phyloP scores from a whole-genome alignment of 129 eudicot species.

The Centella asiatica region DNA sequence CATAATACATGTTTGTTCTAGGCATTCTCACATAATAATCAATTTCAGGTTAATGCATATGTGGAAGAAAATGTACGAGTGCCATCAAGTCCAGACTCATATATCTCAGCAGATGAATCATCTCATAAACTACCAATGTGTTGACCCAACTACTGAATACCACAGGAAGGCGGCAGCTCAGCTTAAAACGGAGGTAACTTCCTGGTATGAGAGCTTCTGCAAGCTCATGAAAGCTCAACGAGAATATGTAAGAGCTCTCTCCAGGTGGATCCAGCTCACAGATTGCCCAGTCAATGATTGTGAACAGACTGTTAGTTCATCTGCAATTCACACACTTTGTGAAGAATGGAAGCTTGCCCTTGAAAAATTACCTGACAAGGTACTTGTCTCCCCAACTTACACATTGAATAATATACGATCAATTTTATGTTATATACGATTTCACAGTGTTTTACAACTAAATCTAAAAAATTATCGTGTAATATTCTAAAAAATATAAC shows the following conservation, averaged over 20 bases:
- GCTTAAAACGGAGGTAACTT: slow-evolving; percentile 44
- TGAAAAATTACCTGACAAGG: slow-evolving; percentile 53
- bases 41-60: slow-evolving; percentile 34
- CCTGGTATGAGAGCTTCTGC: slow-evolving; percentile 48
- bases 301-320: slow-evolving; percentile 13
- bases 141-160: slow-evolving; percentile 40
- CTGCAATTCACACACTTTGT: slow-evolving; percentile 29
- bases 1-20: background rate
- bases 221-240: slow-evolving; percentile 36
- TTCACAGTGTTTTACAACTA: background rate
- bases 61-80: slow-evolving; percentile 54
- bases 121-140: slow-evolving; percentile 24
- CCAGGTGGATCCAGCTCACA: slow-evolving; percentile 43
- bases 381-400: slow-evolving; percentile 4
- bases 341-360: slow-evolving; percentile 45
- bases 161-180: slow-evolving; percentile 50
- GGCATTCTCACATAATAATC: background rate
- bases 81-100: slow-evolving; percentile 51
- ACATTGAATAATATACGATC: background rate
- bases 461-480: too few relatives aligned
- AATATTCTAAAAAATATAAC: too few relatives aligned
- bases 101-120: slow-evolving; percentile 45
- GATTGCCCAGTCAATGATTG: slow-evolving; percentile 21
- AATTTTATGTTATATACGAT: background rate
- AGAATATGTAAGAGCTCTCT: slow-evolving; percentile 39